phyloP scores from a whole-genome alignment of 2,329 filamentous ascomycete species.

The Microdochium nivale region DNA sequence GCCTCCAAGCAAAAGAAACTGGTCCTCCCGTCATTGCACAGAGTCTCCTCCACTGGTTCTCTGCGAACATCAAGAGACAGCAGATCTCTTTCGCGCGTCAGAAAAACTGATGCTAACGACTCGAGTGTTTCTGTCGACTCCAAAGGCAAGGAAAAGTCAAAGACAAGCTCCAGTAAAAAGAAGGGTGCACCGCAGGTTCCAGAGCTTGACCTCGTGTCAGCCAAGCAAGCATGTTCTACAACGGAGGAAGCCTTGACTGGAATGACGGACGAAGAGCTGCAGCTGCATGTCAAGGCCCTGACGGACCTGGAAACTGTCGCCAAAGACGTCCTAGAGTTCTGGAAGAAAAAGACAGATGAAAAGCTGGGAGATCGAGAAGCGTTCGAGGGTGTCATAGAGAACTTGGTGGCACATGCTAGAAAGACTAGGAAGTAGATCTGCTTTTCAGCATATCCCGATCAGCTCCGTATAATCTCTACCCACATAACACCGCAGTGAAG shows the following conservation, averaged over 20 bases:
- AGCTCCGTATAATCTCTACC: neutral
- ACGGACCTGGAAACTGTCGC: slow-evolving; percentile 63
- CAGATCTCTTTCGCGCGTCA: slow-evolving; percentile 35
- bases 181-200: slow-evolving; percentile 42
- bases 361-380: slow-evolving; percentile 86
- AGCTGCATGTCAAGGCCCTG: slow-evolving; percentile 60
- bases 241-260: slow-evolving; percentile 76
- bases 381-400: slow-evolving; percentile 95
- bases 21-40: slow-evolving; percentile 65
- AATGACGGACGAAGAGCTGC: slow-evolving; percentile 70
- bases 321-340: slow-evolving; percentile 75
- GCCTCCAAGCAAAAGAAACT: slow-evolving; percentile 98
- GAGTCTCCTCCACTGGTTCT: slow-evolving; percentile 37
- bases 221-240: slow-evolving; percentile 69
- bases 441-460: neutral
- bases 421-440: slow-evolving; percentile 63
- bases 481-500: neutral
- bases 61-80: slow-evolving; percentile 47
- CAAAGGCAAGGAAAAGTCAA: slow-evolving; percentile 39
- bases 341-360: slow-evolving; percentile 78
- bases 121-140: slow-evolving; percentile 53
- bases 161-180: slow-evolving; percentile 22
- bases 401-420: slow-evolving; percentile 83
- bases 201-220: slow-evolving; percentile 69
- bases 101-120: slow-evolving; percentile 39